Evolutionary conservation across 2,329 filamentous ascomycete species (phyloP), one percentile per base, ranked within the genome.

Genomic region (Tolypocladium tropicale): DNA sequence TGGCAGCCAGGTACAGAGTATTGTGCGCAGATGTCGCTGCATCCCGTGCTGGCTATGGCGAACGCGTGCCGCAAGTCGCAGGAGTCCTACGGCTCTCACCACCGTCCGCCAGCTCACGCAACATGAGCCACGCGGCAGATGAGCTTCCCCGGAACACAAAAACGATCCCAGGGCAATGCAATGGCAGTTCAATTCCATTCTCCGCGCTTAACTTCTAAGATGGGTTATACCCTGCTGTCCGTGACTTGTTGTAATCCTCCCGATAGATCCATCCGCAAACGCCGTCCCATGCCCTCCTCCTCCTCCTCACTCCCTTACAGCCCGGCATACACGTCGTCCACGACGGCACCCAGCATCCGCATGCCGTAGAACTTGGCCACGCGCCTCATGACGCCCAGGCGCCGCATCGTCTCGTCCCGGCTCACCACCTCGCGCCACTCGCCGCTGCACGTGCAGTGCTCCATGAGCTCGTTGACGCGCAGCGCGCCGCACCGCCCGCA

Each of bases 361-460:
- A 97, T 75, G 6, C 84, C 85, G 73, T 94, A 96, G 67, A 85
- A 91, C 64, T 76, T 79, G 9, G 89, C 89, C 52, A 95, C 92
- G 54, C 81, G 84, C 62, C 77, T 78, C 71, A 90, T 86, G 5
- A 96, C 87, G 46, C 70, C 78, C 64, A 97, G 64, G 67, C 76
- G 80, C 67, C 77, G 82, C 65, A 81, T 72, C 30, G 93, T 74
- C 32, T 88, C 88, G 33, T 80, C 82, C 60, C 80, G 78, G 62
- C 85, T 81, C 58, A 92, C 78, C 23, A 84, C 89, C 61, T 83
- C 83, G 21, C 78, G 80, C 94, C 94, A 99, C 57, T 82, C 81
- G 4, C 94, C 94, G 59, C 89, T 90, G 76, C 94, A 99, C 12
- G 86, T 88, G 72, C 95, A 99, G 71, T 97, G 92, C 70, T 96